Base-by-base conservation (phyloP, 2,329 filamentous ascomycete genomes). In the Davidsoniella eucalypti region DNA sequence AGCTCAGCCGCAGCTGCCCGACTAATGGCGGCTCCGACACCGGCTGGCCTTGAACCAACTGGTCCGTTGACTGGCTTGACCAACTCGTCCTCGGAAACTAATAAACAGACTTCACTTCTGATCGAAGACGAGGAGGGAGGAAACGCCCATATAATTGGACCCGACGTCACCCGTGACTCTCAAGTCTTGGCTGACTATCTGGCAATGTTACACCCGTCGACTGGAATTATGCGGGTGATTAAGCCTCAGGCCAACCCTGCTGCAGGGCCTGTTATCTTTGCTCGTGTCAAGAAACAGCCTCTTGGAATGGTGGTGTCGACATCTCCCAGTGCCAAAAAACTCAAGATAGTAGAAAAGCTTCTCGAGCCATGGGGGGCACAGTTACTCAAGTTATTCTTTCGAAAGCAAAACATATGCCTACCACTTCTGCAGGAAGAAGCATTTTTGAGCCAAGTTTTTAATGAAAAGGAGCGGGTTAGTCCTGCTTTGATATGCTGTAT, bases 101-200 rank as follows among this genome's bases (percentile, higher is more conserved):
- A 37, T 40, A 52, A 52, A 44, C 51, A 49, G n/a, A 52, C 61
- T 3, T 58, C 61, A 4, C 51, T 65, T 44, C 54, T 59, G 3
- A 47, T 62, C 8, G 57, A 56, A 5, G 60, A 63, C 18, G 59
- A 59, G 40, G 65, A 64, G 52, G 66, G 65, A 48, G 61, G 63
- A 8, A 69, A 67, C 54, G 65, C 68, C 2, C 71, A 77, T 55
- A 77, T 80, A 52, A 69, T 80, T 47, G 75, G 76, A 0, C 76
- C 76, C 0, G 72, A 75, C 5, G 68, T 73, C 5, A 75, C 73
- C 4, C 72, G 72, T 45, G 76, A 80, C 61, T 75, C 72, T 1
- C 75, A 79, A 49, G 68, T 80, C 9, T 65, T 80, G 43, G 71
- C 76, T n/a, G 70, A 75, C 47, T 77, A 76, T 51, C 68, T 79